These are phyloP conservation scores for Populus alba DNA, from an alignment of 345 rosid genomes.

Conservation along the genomic window DNA sequence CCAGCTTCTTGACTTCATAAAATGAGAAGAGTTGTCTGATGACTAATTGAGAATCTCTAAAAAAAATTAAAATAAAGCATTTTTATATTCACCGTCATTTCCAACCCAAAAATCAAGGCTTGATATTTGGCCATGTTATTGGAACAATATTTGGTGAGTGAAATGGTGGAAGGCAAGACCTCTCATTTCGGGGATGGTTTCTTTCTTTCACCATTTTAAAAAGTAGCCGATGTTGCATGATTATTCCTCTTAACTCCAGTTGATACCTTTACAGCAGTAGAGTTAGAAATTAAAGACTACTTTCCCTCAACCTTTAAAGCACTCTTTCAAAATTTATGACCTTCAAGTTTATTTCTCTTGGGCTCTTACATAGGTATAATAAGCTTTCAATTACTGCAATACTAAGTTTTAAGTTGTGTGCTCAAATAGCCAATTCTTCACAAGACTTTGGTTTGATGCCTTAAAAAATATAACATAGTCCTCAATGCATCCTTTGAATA, in stretches of 20 bases:
- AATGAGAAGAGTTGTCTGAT: background rate
- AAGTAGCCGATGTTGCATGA: rapidly evolving
- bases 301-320: background rate
- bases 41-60: background rate
- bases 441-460: too few relatives aligned
- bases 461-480: too few relatives aligned
- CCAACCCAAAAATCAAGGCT: too few relatives aligned
- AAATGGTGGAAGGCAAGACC: background rate
- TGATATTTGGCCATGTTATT: too few relatives aligned
- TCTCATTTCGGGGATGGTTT: background rate
- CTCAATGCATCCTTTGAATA: background rate
- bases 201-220: background rate
- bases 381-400: background rate
- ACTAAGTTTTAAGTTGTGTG: background rate
- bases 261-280: too few relatives aligned
- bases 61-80: background rate
- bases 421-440: background rate
- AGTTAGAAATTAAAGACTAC: background rate
- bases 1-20: too few relatives aligned
- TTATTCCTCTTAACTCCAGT: too few relatives aligned
- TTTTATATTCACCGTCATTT: background rate
- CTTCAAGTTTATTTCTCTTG: background rate
- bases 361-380: background rate
- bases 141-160: too few relatives aligned
- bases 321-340: background rate